Evolutionary conservation across 75 land plant genomes (phyloP).

Genomic region (Picea glauca): DNA sequence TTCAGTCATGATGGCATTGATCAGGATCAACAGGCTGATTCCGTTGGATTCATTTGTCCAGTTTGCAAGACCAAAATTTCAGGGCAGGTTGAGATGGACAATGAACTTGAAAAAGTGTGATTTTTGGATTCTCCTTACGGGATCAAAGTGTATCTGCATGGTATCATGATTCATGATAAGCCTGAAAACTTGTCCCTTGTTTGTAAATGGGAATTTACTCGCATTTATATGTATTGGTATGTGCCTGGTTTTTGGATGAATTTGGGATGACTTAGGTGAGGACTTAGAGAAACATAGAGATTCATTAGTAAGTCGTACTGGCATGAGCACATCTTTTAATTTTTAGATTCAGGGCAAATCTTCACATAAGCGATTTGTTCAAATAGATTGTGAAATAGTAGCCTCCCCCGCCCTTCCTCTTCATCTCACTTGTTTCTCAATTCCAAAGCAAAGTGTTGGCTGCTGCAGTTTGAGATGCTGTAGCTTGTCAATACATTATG

Average conservation of each 20-base stretch:
- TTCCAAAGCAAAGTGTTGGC: neutral
- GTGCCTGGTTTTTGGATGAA: neutral
- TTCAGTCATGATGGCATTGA: slow-evolving; percentile 36
- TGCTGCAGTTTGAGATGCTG: neutral
- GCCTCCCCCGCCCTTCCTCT: neutral
- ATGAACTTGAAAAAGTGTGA: neutral
- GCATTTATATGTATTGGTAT: slow-evolving; percentile 1
- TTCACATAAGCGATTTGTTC: neutral
- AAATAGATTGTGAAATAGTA: no score
- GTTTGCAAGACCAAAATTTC: slow-evolving; percentile 45
- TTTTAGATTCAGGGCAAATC: neutral
- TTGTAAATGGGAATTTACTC: neutral
- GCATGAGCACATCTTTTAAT: no score
- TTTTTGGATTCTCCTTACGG: neutral
- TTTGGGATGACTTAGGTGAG: neutral
- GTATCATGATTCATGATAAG: neutral
- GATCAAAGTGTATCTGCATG: neutral
- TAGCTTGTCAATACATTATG: neutral
- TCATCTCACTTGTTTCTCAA: neutral
- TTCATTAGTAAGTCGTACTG: neutral
- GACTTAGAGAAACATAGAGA: neutral
- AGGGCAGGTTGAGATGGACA: slow-evolving; percentile 18
- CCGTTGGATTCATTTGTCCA: slow-evolving; percentile 57
- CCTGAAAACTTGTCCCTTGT: neutral
- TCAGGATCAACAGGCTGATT: slow-evolving; percentile 36